Percentiles rank a stretch among this genome's conserved stretches.
These are phyloP conservation scores for Castanea mollissima DNA, from an alignment of 306 rosid genomes.

Conservation along the genomic window DNA sequence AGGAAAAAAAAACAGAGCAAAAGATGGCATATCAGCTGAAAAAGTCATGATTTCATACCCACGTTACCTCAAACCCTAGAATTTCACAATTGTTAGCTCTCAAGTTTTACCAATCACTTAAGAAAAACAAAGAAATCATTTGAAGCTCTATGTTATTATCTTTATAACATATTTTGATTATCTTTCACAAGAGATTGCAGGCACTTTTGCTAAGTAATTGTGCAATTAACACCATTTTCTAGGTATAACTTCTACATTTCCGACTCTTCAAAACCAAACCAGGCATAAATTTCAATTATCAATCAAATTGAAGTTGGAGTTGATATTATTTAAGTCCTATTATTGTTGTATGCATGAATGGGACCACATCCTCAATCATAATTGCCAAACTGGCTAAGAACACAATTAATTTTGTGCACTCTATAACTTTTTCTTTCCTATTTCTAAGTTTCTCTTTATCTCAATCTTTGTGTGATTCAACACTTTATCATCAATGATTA, in stretches of 20 bases:
- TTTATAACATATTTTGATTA: too few relatives aligned
- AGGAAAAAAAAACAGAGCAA: background rate
- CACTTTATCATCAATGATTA: background rate
- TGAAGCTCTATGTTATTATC: too few relatives aligned
- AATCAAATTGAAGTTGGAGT: background rate
- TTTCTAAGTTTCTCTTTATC: background rate
- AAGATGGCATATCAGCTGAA: background rate
- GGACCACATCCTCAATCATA: background rate
- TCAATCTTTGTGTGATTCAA: background rate
- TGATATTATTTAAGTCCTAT: background rate
- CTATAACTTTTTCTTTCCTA: background rate
- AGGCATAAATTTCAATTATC: background rate
- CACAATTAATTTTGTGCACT: background rate
- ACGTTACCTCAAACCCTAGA: too few relatives aligned
- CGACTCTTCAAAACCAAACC: background rate
- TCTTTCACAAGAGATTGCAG: too few relatives aligned
- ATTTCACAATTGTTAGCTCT: too few relatives aligned
- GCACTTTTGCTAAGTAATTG: too few relatives aligned
- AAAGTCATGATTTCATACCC: too few relatives aligned
- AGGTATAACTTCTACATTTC: background rate
- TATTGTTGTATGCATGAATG: background rate
- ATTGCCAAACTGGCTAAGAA: background rate
- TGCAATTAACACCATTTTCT: background rate
- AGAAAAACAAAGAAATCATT: too few relatives aligned
- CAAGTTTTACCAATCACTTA: too few relatives aligned